A percentile compares a stretch with the other conserved stretches of the same genome.
phyloP scores from a whole-genome alignment of 148 eudicot genomes.

The Pharnaceum exiguum region DNA sequence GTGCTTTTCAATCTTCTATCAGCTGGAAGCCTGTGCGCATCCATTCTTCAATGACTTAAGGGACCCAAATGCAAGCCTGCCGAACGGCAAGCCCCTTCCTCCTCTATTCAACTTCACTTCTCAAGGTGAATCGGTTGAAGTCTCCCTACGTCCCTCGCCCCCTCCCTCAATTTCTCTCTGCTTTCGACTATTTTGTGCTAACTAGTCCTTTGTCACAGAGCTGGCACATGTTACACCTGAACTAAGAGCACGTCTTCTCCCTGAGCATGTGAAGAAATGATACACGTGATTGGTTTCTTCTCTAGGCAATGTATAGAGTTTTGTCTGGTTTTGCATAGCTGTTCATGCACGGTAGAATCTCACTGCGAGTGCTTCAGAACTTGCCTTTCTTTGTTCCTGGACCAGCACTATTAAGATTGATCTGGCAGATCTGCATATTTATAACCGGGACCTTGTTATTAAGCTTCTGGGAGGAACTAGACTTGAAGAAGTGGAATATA shows the following conservation, averaged over 20 bases:
- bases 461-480: no score
- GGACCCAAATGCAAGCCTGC: slow-evolving; percentile 67
- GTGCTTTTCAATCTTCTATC: slow-evolving; percentile 12
- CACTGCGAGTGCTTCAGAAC: no score
- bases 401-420: no score
- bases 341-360: no score
- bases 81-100: slow-evolving; percentile 76
- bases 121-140: slow-evolving; percentile 55
- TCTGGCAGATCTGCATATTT: no score
- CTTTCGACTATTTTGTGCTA: neutral
- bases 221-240: slow-evolving; percentile 26
- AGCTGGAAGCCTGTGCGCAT: slow-evolving; percentile 99
- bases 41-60: slow-evolving; percentile 84
- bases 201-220: slow-evolving; percentile 40
- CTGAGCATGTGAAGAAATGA: no score
- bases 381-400: no score
- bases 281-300: no score
- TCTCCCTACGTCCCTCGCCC: neutral
- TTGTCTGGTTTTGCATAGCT: no score
- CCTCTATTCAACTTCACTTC: slow-evolving; percentile 72
- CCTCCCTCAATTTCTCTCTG: neutral
- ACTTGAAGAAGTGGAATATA: no score
- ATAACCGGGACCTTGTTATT: no score
- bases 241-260: neutral
- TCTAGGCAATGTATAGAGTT: no score